Percentiles rank a stretch among this genome's conserved stretches.
phyloP scores from a whole-genome alignment of 306 rosid genomes.

The Begonia peltatifolia region DNA sequence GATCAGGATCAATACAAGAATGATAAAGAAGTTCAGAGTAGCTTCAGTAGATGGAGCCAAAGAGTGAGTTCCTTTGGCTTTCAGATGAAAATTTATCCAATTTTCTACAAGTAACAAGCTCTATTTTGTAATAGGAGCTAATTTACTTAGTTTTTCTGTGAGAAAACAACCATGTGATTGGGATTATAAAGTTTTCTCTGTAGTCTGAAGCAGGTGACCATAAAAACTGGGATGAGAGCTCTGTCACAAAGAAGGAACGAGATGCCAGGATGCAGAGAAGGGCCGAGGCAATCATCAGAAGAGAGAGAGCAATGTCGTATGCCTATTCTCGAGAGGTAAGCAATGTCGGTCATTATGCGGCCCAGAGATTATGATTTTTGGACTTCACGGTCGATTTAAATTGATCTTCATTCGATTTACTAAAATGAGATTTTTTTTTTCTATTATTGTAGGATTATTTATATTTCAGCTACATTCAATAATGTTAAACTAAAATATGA shows the following conservation, averaged over 20 bases:
- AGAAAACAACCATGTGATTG: too few relatives aligned
- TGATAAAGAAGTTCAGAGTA: conserved; percentile 29
- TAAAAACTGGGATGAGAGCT: conserved; percentile 84
- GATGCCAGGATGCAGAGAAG: conserved; percentile 77
- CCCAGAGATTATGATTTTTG: too few relatives aligned
- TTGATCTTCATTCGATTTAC: too few relatives aligned
- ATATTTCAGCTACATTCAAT: too few relatives aligned
- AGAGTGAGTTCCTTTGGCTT: conserved; percentile 48
- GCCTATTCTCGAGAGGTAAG: conserved; percentile 46
- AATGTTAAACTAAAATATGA: too few relatives aligned
- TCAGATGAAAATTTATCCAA: background rate
- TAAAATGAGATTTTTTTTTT: too few relatives aligned
- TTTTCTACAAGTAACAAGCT: too few relatives aligned
- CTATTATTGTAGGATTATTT: too few relatives aligned
- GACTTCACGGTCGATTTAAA: too few relatives aligned
- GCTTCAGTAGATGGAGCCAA: conserved; percentile 47
- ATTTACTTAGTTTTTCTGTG: too few relatives aligned
- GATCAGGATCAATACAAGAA: conserved; percentile 32
- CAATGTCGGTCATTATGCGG: too few relatives aligned
- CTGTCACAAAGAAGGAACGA: conserved; percentile 74
- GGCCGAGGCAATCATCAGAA: conserved; percentile 75
- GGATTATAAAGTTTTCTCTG: background rate
- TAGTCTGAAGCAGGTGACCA: conserved; percentile 69
- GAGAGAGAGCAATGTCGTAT: conserved; percentile 93
- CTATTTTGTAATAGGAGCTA: too few relatives aligned